Conservation (phyloP, 768 basidiomycete genomes). For the Tulasnella sp. region DNA sequence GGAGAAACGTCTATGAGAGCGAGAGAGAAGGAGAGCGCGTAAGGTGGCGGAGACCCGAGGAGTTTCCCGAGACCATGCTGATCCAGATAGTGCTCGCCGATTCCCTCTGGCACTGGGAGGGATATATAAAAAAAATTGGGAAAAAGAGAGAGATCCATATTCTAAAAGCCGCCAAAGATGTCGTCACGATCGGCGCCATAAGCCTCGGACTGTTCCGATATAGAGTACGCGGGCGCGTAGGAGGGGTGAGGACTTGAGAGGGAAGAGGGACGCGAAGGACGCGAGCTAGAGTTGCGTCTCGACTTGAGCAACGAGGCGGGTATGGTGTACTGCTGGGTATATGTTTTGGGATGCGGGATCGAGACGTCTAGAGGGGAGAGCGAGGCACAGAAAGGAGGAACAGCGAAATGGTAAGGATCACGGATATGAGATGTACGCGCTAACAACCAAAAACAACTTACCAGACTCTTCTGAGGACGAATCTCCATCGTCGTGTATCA, state of each 20-base stretch:
- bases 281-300: not conserved
- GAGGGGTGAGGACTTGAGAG: not conserved
- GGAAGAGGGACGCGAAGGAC: not conserved
- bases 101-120: not conserved
- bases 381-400: too few relatives aligned
- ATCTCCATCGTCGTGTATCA: constrained; percentile 3
- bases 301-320: constrained; percentile 5
- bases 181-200: constrained; percentile 5
- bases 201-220: not conserved
- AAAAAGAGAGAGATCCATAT: not conserved
- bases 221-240: constrained; percentile 1
- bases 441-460: not conserved
- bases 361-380: not conserved
- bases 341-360: not conserved
- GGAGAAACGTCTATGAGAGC: not conserved
- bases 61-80: not conserved
- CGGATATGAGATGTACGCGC: constrained; percentile 2
- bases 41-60: not conserved
- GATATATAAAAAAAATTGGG: not conserved
- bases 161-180: constrained; percentile 11
- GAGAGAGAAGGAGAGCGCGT: not conserved
- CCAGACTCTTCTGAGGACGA: constrained; percentile 16
- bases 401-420: too few relatives aligned
- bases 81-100: not conserved
- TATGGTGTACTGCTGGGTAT: not conserved